Base-by-base conservation (phyloP, 768 basidiomycete species). In the Phallus indusiatus region DNA sequence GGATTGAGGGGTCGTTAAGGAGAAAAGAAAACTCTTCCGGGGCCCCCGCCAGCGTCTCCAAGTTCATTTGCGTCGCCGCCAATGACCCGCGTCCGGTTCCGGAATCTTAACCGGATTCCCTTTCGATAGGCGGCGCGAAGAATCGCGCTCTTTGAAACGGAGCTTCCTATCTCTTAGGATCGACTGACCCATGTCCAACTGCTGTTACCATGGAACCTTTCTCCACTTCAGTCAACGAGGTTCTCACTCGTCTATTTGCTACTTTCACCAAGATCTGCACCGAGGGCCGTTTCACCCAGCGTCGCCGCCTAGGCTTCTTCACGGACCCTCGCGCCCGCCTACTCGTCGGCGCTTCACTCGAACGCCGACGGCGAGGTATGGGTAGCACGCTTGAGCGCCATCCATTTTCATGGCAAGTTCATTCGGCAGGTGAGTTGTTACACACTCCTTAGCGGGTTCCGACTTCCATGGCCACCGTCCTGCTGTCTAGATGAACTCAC, bases 341-440 rank as follows among this genome's bases (percentile, higher is more conserved):
- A 83, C 82, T 85, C 82, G 78, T 83, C 77, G 78, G 78, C 74
- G 79, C 80, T 69, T 85, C 81, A 55, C 54, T 55, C 22, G 0
- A 55, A 55, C 81, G 74, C 80, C 78, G 78, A 84, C 79, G 82
- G 85, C 76, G 82, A 83, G 81, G 85, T 86, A 81, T 86, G 82
- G 85, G 85, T 85, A 82, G 80, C 79, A 84, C 81, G 79, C 83
- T 86, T 85, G 79, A 87, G 85, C 84, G 84, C 85, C 85, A 86
- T 86, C 85, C 84, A 86, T 86, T 86, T 86, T 86, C 82, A 86
- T 83, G 85, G 85, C 84, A 84, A 86, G 84, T 86, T 85, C 81
- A 84, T 88, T 88, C 83, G 82, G 85, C 85, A 85, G 85, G 84
- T 86, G 83, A 86, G 84, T 86, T 85, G 83, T 85, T 84, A 84